Base-by-base conservation (phyloP, 225 moss, liverwort and hornwort genomes). In the Pseudoscleropodium purum region DNA sequence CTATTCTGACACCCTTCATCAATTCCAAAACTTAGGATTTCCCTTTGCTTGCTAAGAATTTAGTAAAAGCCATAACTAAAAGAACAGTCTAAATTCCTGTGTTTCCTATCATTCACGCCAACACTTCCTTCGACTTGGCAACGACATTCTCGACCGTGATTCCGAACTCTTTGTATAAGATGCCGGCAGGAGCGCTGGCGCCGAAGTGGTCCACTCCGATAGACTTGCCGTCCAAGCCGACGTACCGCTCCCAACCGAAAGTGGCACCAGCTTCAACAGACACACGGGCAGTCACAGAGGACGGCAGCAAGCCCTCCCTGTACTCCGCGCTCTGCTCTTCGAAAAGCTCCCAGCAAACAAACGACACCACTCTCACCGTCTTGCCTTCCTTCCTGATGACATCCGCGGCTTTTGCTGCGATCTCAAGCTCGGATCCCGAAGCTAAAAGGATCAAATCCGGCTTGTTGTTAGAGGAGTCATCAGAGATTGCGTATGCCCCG, bases 231-330 rank as follows among this genome's bases (percentile, higher is more conserved):
- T 91, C 60, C 69, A 85, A 26, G 45, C 97, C 98, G 4, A 94
- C 57, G 47, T 91, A 96, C 85, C 93, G 91, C 77, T 93, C 97
- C 98, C 97, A 98, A 33, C 96, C 97, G 77, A 98, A 95, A 57
- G 97, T 96, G n/a, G 96, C 6, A n/a, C 97, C 96, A 18, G 98
- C 98, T 81, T 96, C 96, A 8, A 99, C 63, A 52, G 95, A 95
- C 81, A 98, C 95, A 13, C 80, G 94, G 13, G 96, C 96, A 49
- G 92, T 96, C 83, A 95, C 96, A 20, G 93, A 81, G 20, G 87
- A 51, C 6, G 97, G 97, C 77, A 96, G 36, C 82, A 96, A 81
- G 18, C 92, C 30, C 60, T 80, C 80, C 79, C 39, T 59, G 80
- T 80, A 80, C 60, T 80, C 60, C 7, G 81, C 95, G 84, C 96